Base-by-base conservation (phyloP, 2,329 filamentous ascomycete species). In the Botrytis squamosa region DNA sequence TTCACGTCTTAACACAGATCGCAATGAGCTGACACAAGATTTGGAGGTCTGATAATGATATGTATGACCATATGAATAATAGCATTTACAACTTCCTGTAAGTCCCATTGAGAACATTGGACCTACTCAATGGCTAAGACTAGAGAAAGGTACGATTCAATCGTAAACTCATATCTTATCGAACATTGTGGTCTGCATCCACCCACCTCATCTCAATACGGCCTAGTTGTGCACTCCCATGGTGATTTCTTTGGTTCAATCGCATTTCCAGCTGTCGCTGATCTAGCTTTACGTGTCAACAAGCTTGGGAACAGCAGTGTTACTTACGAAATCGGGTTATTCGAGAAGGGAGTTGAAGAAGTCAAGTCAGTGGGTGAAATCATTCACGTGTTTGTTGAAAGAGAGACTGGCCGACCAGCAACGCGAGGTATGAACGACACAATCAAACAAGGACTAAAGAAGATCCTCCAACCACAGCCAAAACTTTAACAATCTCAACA, bases 51-150 rank as follows among this genome's bases (percentile, higher is more conserved):
- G 94, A 97, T 83, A 97, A 97, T 81, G 94, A 97, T 84, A 96
- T 97, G 93, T 97, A 96, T 83, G 88, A 93, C 75, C 95, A 98
- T 81, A 90, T 97, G 86, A 97, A 97, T 84, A 97, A 97, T 81
- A 92, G 91, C 59, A 87, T 96, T 71, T 97, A 97, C 83, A 93
- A 93, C 79, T 91, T 92, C 75, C 87, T 97, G 87, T 91, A 82
- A 81, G 85, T 33, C 33, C 38, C 12, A 38, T 40, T 7, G 18
- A 22, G 29, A 46, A 20, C 29, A 8, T 40, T 71, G n/a, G 57
- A 25, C 57, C 12, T 44, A 52, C 7, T 46, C 4, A n/a, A 33
- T 68, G 36, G 22, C 38, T 67, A 46, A 67, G 46, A 36, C 25
- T 36, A 22, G 29, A 42, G 29, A 68, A 70, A 91, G 90, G 73